phyloP scores from a whole-genome alignment of 139 green algal species.

The Coelastrella sp. region DNA sequence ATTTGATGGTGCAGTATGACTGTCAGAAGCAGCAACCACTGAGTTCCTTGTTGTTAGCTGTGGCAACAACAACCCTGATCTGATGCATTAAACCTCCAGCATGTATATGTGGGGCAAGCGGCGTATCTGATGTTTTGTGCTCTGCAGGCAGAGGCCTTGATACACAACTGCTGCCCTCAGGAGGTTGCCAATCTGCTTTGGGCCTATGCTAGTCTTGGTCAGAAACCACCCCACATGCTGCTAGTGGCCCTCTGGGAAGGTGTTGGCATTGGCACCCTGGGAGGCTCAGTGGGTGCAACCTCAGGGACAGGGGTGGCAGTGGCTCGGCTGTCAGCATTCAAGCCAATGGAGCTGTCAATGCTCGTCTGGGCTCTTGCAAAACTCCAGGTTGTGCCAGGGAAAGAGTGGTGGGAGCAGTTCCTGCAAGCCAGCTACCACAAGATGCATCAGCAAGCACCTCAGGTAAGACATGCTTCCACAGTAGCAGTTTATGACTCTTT shows the following conservation, averaged over 20 bases:
- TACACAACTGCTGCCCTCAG: conserved; percentile 34
- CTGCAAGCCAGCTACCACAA: conserved; percentile 58
- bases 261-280: background rate
- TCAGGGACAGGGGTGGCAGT: conserved; percentile 12
- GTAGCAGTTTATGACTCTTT: no score
- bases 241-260: conserved; percentile 42
- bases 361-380: conserved; percentile 58
- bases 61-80: no score
- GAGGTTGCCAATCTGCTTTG: conserved; percentile 39
- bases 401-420: conserved; percentile 59
- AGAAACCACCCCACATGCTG: conserved; percentile 37
- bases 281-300: background rate
- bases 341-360: conserved; percentile 54
- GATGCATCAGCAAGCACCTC: conserved; percentile 36
- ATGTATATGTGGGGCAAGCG: background rate
- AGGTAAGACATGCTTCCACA: conserved; percentile 35
- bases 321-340: conserved; percentile 55
- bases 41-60: no score
- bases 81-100: no score
- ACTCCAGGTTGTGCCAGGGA: conserved; percentile 36
- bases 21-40: no score
- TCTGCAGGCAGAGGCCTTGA: conserved; percentile 28
- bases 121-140: background rate
- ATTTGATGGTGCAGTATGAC: no score
- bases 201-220: conserved; percentile 26